Percentiles rank a stretch among this genome's conserved stretches.
These are phyloP conservation scores for Candida peoriensis DNA, from an alignment of 805 yeast genomes.

Conservation along the genomic window DNA sequence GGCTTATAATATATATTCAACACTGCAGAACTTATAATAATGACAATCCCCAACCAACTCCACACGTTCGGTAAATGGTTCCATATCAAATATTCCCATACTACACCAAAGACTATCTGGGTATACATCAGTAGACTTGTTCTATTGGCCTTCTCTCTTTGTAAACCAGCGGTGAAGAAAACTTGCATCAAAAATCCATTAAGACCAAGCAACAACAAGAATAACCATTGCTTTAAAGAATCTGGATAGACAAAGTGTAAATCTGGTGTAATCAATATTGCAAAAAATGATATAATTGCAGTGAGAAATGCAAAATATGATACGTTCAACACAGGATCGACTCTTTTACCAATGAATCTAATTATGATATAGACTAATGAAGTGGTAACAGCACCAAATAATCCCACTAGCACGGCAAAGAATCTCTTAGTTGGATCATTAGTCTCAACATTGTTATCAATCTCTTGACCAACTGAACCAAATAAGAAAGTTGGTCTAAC, in stretches of 20 bases:
- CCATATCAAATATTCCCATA: conserved; percentile 68
- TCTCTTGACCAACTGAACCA: conserved; percentile 30
- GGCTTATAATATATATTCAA: conserved; percentile 45
- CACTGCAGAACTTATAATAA: conserved; percentile 45
- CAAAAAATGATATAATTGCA: conserved; percentile 44
- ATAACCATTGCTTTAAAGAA: conserved; percentile 53
- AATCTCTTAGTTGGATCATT: conserved; percentile 44
- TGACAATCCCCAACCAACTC: conserved; percentile 56
- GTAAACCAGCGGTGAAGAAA: conserved; percentile 69
- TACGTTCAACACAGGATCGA: conserved; percentile 73
- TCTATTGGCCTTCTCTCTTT: conserved; percentile 66
- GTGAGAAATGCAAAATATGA: conserved; percentile 63
- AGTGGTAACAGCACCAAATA: conserved; percentile 63
- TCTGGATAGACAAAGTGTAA: conserved; percentile 54
- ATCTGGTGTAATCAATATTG: conserved; percentile 47
- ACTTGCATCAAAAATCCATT: conserved; percentile 78
- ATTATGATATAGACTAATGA: conserved; percentile 59
- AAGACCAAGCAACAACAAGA: conserved; percentile 55
- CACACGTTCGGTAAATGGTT: conserved; percentile 60
- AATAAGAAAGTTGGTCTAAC: conserved; percentile 73
- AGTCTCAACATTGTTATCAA: conserved; percentile 39
- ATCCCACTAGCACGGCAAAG: conserved; percentile 54
- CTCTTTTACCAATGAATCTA: conserved; percentile 63
- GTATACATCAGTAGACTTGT: conserved; percentile 68
- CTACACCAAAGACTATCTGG: conserved; percentile 64